These are phyloP conservation scores for Cucurbita maxima DNA, from an alignment of 306 rosid species.

Conservation along the genomic window DNA sequence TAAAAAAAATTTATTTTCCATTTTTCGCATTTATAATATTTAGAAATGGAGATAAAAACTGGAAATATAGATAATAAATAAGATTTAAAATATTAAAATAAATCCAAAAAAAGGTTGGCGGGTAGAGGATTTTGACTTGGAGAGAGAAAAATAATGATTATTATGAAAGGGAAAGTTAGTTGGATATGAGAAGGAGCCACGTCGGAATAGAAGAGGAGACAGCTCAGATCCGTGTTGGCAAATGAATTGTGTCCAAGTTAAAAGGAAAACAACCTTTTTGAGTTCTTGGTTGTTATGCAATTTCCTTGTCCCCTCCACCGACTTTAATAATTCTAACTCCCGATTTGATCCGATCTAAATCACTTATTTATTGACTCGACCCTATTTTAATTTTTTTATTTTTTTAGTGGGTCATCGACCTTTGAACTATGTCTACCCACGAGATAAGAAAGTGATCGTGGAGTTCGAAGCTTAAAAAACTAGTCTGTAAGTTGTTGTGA, in stretches of 20 bases:
- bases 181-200: slow-evolving; percentile 1
- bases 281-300: background rate
- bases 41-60: no score
- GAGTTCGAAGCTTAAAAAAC: no score
- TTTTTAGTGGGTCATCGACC: no score
- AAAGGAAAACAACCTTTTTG: background rate
- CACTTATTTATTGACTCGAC: background rate
- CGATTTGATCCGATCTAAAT: background rate
- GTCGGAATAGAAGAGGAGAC: background rate
- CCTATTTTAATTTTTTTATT: no score
- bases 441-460: no score
- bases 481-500: no score
- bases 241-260: slow-evolving; percentile 4
- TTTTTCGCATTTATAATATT: no score
- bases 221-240: slow-evolving; percentile 3
- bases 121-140: background rate
- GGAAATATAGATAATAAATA: no score
- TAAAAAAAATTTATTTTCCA: no score
- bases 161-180: background rate
- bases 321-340: background rate
- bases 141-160: background rate
- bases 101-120: background rate
- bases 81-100: no score
- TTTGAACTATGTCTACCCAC: no score
- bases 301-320: background rate